A percentile compares a stretch with the other conserved stretches of the same genome.
Conservation (phyloP, 2,329 filamentous ascomycete genomes). For the Pseudopyrenochaeta lycopersici region DNA sequence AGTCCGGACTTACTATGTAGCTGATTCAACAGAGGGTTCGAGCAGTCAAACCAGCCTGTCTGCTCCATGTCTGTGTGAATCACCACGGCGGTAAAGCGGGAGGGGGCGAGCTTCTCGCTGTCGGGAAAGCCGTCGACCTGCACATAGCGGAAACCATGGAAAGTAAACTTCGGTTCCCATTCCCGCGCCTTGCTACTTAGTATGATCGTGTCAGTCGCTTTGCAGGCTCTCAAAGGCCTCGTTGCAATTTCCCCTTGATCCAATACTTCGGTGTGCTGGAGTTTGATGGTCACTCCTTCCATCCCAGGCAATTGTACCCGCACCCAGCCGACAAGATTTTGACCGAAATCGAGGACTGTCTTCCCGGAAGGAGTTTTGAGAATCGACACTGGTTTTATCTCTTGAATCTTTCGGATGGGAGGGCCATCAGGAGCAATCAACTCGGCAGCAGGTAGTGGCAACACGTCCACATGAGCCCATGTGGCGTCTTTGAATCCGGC, state of each 20-base stretch:
- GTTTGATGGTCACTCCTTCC: constrained; percentile 48
- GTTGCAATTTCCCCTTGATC: constrained; percentile 55
- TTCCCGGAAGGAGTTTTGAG: constrained; percentile 58
- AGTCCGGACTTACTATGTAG: too few relatives aligned
- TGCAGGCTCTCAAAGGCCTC: constrained; percentile 52
- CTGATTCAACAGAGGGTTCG: constrained; percentile 60
- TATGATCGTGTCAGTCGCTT: constrained; percentile 35
- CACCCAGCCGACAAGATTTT: constrained; percentile 68
- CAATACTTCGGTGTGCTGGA: constrained; percentile 58
- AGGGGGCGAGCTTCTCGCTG: too few relatives aligned
- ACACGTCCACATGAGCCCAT: too few relatives aligned
- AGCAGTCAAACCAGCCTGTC: constrained; percentile 61
- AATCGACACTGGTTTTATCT: too few relatives aligned
- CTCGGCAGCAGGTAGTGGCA: too few relatives aligned
- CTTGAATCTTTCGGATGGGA: too few relatives aligned
- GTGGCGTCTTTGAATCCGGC: too few relatives aligned
- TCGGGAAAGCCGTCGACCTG: constrained; percentile 59
- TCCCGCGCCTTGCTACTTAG: too few relatives aligned
- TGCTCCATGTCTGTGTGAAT: constrained; percentile 60
- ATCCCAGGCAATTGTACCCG: constrained; percentile 56
- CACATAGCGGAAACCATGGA: constrained; percentile 62
- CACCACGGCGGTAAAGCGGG: constrained; percentile 51
- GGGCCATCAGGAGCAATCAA: too few relatives aligned
- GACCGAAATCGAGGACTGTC: constrained; percentile 64
- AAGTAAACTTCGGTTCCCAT: constrained; percentile 60